phyloP scores from a whole-genome alignment of 2,329 filamentous ascomycete species.

The Penicillium sp. region DNA sequence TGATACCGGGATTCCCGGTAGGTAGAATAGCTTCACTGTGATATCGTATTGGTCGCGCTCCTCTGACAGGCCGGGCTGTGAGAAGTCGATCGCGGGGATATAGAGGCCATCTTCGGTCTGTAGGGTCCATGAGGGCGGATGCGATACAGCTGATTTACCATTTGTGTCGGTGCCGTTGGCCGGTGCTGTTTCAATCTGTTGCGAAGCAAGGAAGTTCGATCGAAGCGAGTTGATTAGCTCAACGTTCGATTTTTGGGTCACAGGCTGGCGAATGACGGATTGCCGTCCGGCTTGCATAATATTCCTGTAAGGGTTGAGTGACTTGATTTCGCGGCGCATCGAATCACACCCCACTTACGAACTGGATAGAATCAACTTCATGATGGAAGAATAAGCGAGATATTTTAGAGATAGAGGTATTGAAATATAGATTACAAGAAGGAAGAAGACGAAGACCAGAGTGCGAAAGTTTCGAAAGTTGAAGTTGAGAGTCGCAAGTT shows the following conservation, averaged over 20 bases:
- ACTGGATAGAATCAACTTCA: slow-evolving; percentile 81
- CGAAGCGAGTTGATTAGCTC: slow-evolving; percentile 87
- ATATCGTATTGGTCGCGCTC: slow-evolving; percentile 86
- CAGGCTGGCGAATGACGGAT: slow-evolving; percentile 76
- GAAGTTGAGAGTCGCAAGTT: not conserved
- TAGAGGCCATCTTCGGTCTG: slow-evolving; percentile 61
- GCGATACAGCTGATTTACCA: slow-evolving; percentile 10
- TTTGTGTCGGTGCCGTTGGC: slow-evolving; percentile 23
- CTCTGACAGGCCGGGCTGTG: slow-evolving; percentile 69
- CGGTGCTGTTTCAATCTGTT: slow-evolving; percentile 52
- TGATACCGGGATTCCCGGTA: slow-evolving; percentile 65
- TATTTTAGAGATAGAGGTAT: slow-evolving; percentile 4
- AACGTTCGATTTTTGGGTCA: slow-evolving; percentile 80
- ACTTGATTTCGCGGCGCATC: slow-evolving; percentile 2
- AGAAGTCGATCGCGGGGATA: slow-evolving; percentile 74
- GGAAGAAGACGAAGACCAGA: not conserved
- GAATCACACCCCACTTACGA: slow-evolving; percentile 57
- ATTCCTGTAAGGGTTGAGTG: slow-evolving; percentile 54
- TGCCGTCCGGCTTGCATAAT: slow-evolving; percentile 79
- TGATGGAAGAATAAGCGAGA: slow-evolving; percentile 49
- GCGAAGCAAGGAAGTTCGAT: slow-evolving; percentile 74
- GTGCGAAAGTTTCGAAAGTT: not conserved
- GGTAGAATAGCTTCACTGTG: slow-evolving; percentile 91
- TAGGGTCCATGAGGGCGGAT: slow-evolving; percentile 63
- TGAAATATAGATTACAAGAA: not conserved